These are phyloP conservation scores for Sugiyamaella paludigena DNA, from an alignment of 1,139 yeast species.

Conservation along the genomic window DNA sequence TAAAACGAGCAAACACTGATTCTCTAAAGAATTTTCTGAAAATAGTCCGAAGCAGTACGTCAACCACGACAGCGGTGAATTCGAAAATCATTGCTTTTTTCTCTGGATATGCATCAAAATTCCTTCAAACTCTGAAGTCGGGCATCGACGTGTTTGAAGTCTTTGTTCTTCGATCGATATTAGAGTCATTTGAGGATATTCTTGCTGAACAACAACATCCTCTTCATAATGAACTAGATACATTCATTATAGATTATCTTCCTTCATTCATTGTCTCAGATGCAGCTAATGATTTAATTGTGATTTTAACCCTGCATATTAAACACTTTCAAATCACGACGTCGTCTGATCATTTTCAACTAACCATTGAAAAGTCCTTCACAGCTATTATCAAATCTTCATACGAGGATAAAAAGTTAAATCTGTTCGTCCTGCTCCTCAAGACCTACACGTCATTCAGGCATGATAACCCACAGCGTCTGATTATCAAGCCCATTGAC, in stretches of 20 bases:
- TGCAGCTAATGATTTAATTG: slow-evolving; percentile 18
- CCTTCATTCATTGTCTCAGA: slow-evolving; percentile 24
- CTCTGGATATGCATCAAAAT: neutral
- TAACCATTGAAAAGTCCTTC: slow-evolving; percentile 19
- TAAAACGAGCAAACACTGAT: slow-evolving; percentile 1
- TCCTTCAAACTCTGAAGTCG: neutral
- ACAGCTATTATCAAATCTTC: slow-evolving; percentile 23
- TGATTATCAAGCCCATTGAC: slow-evolving; percentile 19
- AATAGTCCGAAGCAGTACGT: neutral
- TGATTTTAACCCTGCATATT: slow-evolving; percentile 11
- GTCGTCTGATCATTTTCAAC: slow-evolving; percentile 15
- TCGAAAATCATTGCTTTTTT: neutral
- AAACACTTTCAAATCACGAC: slow-evolving; percentile 6
- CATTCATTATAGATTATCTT: slow-evolving; percentile 18
- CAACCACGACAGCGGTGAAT: neutral
- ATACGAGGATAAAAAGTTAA: slow-evolving; percentile 27
- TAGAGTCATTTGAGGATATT: slow-evolving; percentile 16
- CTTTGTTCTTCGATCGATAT: slow-evolving; percentile 15
- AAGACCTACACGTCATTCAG: slow-evolving; percentile 19
- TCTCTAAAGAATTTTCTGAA: slow-evolving; percentile 1
- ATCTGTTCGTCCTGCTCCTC: slow-evolving; percentile 18
- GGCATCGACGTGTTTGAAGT: slow-evolving; percentile 20
- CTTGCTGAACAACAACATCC: slow-evolving; percentile 2
- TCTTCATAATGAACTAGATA: slow-evolving; percentile 13
- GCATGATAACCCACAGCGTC: neutral